Evolutionary conservation across 306 rosid genomes (phyloP), one percentile per base, ranked within the genome.

Genomic region (Corylus avellana): DNA sequence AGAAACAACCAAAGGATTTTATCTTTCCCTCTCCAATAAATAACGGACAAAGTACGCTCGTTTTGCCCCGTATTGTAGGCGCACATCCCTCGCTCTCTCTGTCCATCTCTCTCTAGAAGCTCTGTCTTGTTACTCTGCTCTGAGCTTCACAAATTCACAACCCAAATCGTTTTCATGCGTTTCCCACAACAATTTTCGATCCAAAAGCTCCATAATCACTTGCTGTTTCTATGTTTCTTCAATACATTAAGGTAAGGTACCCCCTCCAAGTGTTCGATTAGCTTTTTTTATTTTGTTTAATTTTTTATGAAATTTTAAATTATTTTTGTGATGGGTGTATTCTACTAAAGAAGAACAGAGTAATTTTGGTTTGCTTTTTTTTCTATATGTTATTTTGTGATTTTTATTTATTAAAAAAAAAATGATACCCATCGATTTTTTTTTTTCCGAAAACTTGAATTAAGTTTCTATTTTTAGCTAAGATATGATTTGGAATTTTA

Each of bases 221-320:
- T 68, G 72, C 49, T 39, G 51, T 18, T 18, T 68, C 72, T 42
- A 68, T 25, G 35, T 44, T 68, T 42, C 51, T 68, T 64, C 70
- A 17, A 7, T 7, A 17, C 16, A 17, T 6, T 56, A 56, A 56
- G 62, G 10, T 32, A 39, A 42, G 51, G 72, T 39, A 68, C 27
- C 27, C 42, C 16, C 29, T 9, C 22, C 8, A 0, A 13, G n/a
- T 18, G 72, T 37, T 18, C 72, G 32, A 39, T 68, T 68, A 39
- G 29, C 29, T 27, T 10, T 63, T 13, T 16, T 17, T 2, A 37
- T 42, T 67, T 39, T 39, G 1, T 10, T 17, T 32, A 5, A 66
- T 2, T 1, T 17, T n/a, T 42, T 68, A 8, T 22, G 8, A n/a
- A 18, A 1, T 42, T 18, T 44, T 68, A 0, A 10, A 14, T 14